Evolutionary conservation across 345 rosid genomes (phyloP).

Genomic region (Rhodomyrtus tomentosa): DNA sequence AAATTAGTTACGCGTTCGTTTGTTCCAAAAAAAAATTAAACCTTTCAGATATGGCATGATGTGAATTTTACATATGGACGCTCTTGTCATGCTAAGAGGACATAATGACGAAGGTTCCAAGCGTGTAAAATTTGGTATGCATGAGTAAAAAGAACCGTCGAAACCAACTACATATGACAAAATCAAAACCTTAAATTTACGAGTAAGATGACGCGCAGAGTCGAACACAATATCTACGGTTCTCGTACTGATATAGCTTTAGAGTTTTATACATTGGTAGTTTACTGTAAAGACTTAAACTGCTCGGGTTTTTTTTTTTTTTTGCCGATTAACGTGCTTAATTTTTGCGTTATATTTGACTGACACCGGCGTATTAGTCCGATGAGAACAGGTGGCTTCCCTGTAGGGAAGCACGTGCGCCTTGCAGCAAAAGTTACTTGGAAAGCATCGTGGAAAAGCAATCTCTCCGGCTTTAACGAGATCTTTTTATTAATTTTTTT

Average conservation of each 20-base stretch:
- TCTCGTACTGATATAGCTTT: not conserved
- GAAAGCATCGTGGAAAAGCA: not conserved
- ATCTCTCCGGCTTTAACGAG: not conserved
- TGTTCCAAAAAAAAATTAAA: not conserved
- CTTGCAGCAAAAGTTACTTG: not conserved
- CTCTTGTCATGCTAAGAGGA: not conserved
- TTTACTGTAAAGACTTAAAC: not conserved
- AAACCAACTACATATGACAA: not conserved
- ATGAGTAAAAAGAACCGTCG: not conserved
- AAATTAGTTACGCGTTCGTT: not conserved
- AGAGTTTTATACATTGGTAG: no score
- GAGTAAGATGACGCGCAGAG: rapidly evolving
- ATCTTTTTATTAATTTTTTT: not conserved
- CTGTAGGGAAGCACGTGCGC: not conserved
- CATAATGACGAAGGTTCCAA: not conserved
- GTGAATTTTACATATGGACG: no score
- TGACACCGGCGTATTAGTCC: not conserved
- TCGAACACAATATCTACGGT: not conserved
- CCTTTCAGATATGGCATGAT: no score
- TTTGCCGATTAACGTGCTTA: not conserved
- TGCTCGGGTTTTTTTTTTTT: not conserved
- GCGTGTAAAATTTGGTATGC: no score
- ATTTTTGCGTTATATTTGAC: not conserved
- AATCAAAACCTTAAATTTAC: not conserved
- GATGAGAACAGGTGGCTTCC: not conserved